Evolutionary conservation across 306 rosid species (phyloP).

Genomic region (Dalbergia oliveri): DNA sequence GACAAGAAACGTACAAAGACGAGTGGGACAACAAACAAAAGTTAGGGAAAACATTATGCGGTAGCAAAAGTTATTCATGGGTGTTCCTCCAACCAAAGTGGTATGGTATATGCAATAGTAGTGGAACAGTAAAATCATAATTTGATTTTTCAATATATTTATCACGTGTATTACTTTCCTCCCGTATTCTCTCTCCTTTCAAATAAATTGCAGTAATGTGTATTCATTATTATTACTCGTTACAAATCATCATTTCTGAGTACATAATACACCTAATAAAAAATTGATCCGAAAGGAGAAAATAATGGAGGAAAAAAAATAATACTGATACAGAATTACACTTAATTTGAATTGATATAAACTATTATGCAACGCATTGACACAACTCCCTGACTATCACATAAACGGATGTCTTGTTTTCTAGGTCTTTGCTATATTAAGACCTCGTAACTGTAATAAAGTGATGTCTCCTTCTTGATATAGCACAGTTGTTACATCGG

Average conservation of each 20-base stretch:
- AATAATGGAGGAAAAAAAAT: background rate
- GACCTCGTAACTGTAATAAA: slow-evolving; percentile 82
- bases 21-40: slow-evolving; percentile 55
- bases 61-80: slow-evolving; percentile 49
- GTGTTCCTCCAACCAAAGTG: slow-evolving; percentile 53
- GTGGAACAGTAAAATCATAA: background rate
- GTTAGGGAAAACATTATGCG: slow-evolving; percentile 46
- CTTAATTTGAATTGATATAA: no score
- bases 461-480: slow-evolving; percentile 55
- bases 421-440: slow-evolving; percentile 64
- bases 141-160: background rate
- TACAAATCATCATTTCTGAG: background rate
- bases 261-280: background rate
- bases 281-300: background rate
- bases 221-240: background rate
- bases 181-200: background rate
- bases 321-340: no score
- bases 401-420: slow-evolving; percentile 51
- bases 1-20: slow-evolving; percentile 53
- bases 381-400: background rate
- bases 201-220: no score
- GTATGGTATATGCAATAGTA: slow-evolving; percentile 5
- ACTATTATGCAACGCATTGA: background rate
- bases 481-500: slow-evolving; percentile 49
- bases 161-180: background rate